Conservation (phyloP, 2,329 filamentous ascomycete genomes). For the Ophiostoma angusticollis region DNA sequence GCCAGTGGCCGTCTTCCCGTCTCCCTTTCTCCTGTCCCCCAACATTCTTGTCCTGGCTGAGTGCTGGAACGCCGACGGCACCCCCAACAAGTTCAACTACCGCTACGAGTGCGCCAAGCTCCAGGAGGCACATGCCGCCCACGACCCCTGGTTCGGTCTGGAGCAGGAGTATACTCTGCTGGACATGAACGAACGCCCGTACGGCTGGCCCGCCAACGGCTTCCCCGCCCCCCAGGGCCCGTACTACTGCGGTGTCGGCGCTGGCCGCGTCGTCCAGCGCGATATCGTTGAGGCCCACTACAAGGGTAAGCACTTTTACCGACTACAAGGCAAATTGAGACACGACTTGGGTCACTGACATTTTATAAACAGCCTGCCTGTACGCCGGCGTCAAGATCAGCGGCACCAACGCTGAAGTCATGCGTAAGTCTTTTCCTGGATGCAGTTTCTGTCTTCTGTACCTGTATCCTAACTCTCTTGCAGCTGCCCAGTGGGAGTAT, state of each 20-base stretch:
- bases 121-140: slow-evolving; percentile 73
- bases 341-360: slow-evolving; percentile 4
- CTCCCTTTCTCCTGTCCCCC: slow-evolving; percentile 58
- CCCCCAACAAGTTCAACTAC: slow-evolving; percentile 97
- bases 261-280: slow-evolving; percentile 93
- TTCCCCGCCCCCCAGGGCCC: slow-evolving; percentile 88
- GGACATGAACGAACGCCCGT: slow-evolving; percentile 74
- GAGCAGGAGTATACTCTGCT: slow-evolving; percentile 97
- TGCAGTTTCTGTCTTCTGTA: neutral
- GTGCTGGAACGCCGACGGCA: slow-evolving; percentile 88
- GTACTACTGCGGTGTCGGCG: slow-evolving; percentile 97
- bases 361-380: slow-evolving; percentile 41
- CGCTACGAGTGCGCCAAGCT: slow-evolving; percentile 81
- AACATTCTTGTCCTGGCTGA: slow-evolving; percentile 92
- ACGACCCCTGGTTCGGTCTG: slow-evolving; percentile 93
- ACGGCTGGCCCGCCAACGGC: slow-evolving; percentile 78
- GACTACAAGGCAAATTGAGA: slow-evolving; percentile 1
- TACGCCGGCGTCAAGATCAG: slow-evolving; percentile 88
- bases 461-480: neutral
- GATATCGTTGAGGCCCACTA: slow-evolving; percentile 88
- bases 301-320: slow-evolving; percentile 23
- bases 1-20: slow-evolving; percentile 51
- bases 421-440: slow-evolving; percentile 30
- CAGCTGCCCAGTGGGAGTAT: slow-evolving; percentile 17
- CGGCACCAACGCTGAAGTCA: slow-evolving; percentile 97